Conservation (phyloP, 2,329 filamentous ascomycete species). For the Fusarium sp. region DNA sequence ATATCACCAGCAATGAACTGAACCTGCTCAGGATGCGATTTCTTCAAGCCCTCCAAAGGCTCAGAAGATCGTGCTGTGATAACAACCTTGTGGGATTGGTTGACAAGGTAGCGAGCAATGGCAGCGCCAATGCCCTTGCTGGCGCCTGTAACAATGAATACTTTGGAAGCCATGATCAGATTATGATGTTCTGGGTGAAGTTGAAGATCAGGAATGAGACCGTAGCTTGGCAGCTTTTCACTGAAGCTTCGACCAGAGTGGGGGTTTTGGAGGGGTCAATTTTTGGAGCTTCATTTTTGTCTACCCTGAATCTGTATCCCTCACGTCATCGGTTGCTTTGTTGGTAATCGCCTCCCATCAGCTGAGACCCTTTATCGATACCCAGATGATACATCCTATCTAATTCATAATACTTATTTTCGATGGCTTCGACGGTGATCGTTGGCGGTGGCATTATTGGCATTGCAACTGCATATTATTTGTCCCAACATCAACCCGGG, state of each 20-base stretch:
- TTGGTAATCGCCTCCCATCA: constrained; percentile 20
- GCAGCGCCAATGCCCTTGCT: constrained; percentile 72
- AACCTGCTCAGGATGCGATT: constrained; percentile 61
- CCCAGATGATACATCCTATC: neutral
- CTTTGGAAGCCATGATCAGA: constrained; percentile 65
- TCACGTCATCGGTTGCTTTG: constrained; percentile 36
- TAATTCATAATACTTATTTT: neutral
- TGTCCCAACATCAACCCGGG: constrained; percentile 62
- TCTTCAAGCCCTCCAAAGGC: constrained; percentile 63
- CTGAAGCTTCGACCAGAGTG: constrained; percentile 21
- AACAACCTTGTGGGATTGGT: constrained; percentile 67
- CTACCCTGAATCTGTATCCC: constrained; percentile 37
- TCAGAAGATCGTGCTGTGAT: constrained; percentile 66
- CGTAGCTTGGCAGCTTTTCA: constrained; percentile 13
- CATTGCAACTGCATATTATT: constrained; percentile 77
- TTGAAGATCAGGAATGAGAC: constrained; percentile 4
- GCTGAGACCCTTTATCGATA: neutral
- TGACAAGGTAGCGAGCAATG: constrained; percentile 63
- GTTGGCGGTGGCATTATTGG: constrained; percentile 78
- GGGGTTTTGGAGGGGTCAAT: constrained; percentile 37
- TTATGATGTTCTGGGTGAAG: neutral
- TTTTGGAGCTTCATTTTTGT: constrained; percentile 9
- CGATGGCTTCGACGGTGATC: constrained; percentile 69
- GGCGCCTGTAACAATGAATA: constrained; percentile 76
- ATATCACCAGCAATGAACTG: constrained; percentile 68